Evolutionary conservation across 306 rosid genomes (phyloP).

Genomic region (Rosa multiflora): DNA sequence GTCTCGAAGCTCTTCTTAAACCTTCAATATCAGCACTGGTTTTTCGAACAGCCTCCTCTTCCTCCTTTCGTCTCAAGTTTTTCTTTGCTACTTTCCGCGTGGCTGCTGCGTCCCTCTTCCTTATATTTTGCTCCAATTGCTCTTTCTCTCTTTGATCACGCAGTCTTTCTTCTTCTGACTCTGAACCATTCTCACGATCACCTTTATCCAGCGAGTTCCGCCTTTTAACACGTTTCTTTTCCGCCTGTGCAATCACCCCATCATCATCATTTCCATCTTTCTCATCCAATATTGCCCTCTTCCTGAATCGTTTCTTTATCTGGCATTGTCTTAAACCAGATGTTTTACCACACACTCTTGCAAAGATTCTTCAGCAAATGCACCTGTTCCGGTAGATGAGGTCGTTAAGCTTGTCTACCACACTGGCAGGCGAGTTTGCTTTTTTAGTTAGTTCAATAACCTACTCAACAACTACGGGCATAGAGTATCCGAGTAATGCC

Average conservation of each 20-base stretch:
- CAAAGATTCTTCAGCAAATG: background rate
- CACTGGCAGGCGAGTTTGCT: background rate
- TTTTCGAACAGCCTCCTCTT: constrained; percentile 74
- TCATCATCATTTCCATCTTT: constrained; percentile 62
- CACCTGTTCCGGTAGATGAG: background rate
- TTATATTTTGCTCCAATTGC: constrained; percentile 67
- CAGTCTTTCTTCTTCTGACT: constrained; percentile 80
- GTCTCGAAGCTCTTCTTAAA: constrained; percentile 80
- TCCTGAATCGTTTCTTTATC: constrained; percentile 30
- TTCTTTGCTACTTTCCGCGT: constrained; percentile 70
- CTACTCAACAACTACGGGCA: background rate
- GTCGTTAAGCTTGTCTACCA: background rate
- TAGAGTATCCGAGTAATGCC: background rate
- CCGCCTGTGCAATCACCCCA: constrained; percentile 33
- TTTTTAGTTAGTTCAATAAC: background rate
- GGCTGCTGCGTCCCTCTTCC: constrained; percentile 68
- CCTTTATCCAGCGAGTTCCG: constrained; percentile 45
- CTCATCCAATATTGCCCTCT: constrained; percentile 42
- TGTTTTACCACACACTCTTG: background rate
- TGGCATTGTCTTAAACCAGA: background rate
- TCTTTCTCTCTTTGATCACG: constrained; percentile 86
- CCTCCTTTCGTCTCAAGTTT: constrained; percentile 56
- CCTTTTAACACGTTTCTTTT: constrained; percentile 43
- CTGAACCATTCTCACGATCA: constrained; percentile 42
- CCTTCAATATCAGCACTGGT: constrained; percentile 46